Base-by-base conservation (phyloP, 2,329 filamentous ascomycete species). In the Paecilomyces fulvus region DNA sequence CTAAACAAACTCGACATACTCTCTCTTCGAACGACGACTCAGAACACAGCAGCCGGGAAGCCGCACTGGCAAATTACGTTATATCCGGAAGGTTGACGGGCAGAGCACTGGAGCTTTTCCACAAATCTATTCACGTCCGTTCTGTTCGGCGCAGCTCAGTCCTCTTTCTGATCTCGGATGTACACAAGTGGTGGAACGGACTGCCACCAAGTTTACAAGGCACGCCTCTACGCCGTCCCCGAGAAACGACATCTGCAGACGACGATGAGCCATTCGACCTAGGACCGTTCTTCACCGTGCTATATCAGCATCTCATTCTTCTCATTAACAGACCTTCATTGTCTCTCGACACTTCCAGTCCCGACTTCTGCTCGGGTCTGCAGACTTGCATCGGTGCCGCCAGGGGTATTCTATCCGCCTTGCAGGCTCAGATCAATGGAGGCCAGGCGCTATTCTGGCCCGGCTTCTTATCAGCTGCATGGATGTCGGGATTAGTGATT, bases 171-270 rank as follows among this genome's bases (percentile, higher is more conserved):
- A 69, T 72, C 20, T 73, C 71, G 9, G 71, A 74, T 51, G 71
- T 75, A 20, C 72, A 75, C 51, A 74, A 70, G 56, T 75, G 73
- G 73, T 75, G 71, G 72, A 75, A 75, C 55, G 64, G 68, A 33
- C 67, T 75, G n/a, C 67, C 72, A 3, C 55, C 58, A 3, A 60
- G 62, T n/a, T 56, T 69, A 3, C 67, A 68, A 57, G 59, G 61
- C n/a, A 61, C 61, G 3, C 49, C 56, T 37, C 7, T 43, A 14
- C 51, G 30, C n/a, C 28, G 10, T 3, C 46, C 20, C 3, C 28
- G 52, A 11, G 55, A 43, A 9, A 31, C 33, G 3, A 30, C 20
- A 2, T 37, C 52, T 3, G 1, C 49, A 1, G 17, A 30, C 14
- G 20, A 20, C 4, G 61, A 66, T 14, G 53, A 48, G 7, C 61